Conservation (phyloP, 1,284 basidiomycete species). For the Rhizoctonia solani region DNA sequence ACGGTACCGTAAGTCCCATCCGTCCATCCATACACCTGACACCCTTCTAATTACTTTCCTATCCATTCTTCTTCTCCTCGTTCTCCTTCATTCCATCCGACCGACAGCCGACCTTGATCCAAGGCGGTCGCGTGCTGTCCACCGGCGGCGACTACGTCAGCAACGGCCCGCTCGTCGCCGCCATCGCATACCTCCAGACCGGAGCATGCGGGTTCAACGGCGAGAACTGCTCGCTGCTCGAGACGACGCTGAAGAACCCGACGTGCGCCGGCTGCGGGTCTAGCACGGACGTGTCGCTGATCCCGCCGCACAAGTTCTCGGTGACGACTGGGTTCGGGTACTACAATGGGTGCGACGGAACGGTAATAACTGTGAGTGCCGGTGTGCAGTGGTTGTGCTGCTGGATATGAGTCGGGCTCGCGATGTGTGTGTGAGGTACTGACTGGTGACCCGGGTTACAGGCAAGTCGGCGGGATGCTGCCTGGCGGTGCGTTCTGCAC, state of each 20-base stretch:
- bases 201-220: conserved; percentile 54
- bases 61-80: too few relatives aligned
- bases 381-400: too few relatives aligned
- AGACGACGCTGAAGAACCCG: conserved; percentile 51
- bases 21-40: too few relatives aligned
- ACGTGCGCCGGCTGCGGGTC: conserved; percentile 49
- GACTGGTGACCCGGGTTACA: too few relatives aligned
- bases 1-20: conserved; percentile 47
- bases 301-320: conserved; percentile 50
- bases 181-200: too few relatives aligned
- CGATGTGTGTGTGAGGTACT: too few relatives aligned
- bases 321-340: conserved; percentile 52
- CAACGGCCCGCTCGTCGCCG: conserved; percentile 48
- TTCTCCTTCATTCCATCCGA: too few relatives aligned
- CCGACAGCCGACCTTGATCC: conserved; percentile 42
- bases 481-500: too few relatives aligned
- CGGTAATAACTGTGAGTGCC: too few relatives aligned
- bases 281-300: conserved; percentile 53
- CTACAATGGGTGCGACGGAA: conserved; percentile 52
- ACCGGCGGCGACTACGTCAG: conserved; percentile 45
- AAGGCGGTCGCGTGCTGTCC: conserved; percentile 42
- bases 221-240: conserved; percentile 52
- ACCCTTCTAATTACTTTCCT: too few relatives aligned
- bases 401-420: too few relatives aligned
- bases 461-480: too few relatives aligned